Conservation (phyloP, 2,329 filamentous ascomycete genomes). For the Alternaria sp. region DNA sequence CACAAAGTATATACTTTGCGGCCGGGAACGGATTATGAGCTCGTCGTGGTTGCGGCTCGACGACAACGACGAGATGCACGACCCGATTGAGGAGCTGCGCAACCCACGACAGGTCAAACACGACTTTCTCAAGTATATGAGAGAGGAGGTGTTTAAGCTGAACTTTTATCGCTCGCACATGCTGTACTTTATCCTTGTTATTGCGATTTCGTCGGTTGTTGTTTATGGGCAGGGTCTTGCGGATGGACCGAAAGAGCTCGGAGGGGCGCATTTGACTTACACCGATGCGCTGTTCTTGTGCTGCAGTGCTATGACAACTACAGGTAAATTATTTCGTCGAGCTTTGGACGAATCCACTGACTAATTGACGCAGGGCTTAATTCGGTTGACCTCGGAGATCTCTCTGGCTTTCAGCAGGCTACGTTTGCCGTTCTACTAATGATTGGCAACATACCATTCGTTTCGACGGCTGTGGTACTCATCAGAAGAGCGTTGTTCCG, state of each 20-base stretch:
- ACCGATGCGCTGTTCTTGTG: conserved; percentile 42
- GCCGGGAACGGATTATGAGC: conserved; percentile 7
- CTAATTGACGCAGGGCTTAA: conserved; percentile 35
- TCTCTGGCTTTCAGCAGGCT: conserved; percentile 42
- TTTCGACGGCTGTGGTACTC: conserved; percentile 41
- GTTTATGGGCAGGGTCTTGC: conserved; percentile 42
- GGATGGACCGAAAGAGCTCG: conserved; percentile 31
- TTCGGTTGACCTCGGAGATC: conserved; percentile 35
- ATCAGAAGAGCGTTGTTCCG: conserved; percentile 38
- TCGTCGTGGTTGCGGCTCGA: conserved; percentile 17
- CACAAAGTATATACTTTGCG: conserved; percentile 2
- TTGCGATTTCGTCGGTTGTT: conserved; percentile 38
- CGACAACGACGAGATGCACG: conserved; percentile 23
- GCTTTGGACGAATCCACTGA: background rate
- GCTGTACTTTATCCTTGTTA: conserved; percentile 43
- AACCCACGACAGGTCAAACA: conserved; percentile 30
- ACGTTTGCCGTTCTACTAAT: conserved; percentile 38
- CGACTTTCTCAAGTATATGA: conserved; percentile 31
- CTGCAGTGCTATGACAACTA: conserved; percentile 46
- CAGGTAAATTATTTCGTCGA: conserved; percentile 19
- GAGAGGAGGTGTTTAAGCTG: conserved; percentile 26
- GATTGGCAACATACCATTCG: conserved; percentile 45
- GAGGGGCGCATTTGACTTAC: conserved; percentile 33
- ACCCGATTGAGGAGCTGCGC: conserved; percentile 29
- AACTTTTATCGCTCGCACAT: conserved; percentile 43